These are phyloP conservation scores for Phytophthora brassicae DNA, from an alignment of 352 stramenopile species.

Conservation along the genomic window DNA sequence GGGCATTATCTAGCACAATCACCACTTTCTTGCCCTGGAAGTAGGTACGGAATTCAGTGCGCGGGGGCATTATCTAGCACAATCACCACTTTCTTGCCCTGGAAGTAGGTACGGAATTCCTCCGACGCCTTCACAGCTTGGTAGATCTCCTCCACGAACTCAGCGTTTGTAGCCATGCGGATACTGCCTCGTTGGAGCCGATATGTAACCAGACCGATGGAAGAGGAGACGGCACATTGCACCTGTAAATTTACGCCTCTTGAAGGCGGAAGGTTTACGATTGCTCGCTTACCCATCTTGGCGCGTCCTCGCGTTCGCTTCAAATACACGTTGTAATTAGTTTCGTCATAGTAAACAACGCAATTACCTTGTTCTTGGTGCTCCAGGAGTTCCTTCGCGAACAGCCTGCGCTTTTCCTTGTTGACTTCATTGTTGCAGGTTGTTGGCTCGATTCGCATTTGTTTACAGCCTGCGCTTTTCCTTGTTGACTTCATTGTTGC, in stretches of 20 bases:
- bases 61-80: background rate
- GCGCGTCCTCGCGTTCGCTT: conserved; percentile 2
- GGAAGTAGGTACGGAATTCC: background rate
- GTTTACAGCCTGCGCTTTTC: background rate
- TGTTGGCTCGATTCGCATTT: background rate
- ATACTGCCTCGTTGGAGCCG: background rate
- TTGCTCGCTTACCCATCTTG: background rate
- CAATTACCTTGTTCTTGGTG: conserved; percentile 6
- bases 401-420: conserved; percentile 4
- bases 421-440: conserved; percentile 5
- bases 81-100: conserved; percentile 3
- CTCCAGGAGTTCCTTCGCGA: background rate
- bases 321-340: conserved; percentile 9
- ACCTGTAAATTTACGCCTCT: background rate
- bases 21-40: background rate
- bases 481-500: conserved; percentile 14
- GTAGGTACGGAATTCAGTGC: background rate
- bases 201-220: background rate
- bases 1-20: conserved; percentile 6
- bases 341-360: conserved; percentile 8
- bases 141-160: conserved; percentile 4
- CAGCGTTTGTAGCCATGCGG: background rate
- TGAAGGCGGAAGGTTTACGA: background rate
- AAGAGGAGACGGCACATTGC: background rate
- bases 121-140: background rate